Conservation (phyloP, 176 grass and related monocot species). For the Elaeis guineensis region DNA sequence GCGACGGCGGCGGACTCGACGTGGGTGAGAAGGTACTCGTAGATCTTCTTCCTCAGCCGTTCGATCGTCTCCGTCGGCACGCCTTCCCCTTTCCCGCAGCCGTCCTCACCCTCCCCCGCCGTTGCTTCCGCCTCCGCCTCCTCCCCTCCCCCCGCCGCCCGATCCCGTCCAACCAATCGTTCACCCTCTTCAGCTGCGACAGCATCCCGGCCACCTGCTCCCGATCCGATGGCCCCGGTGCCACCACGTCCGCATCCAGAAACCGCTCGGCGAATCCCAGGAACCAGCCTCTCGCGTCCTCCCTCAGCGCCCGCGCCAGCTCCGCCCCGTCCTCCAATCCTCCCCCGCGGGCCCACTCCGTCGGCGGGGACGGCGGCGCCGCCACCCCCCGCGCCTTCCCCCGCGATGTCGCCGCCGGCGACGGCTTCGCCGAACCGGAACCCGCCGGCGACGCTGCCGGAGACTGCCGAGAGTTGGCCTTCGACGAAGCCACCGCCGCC, state of each 20-base stretch:
- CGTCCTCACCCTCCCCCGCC: not conserved
- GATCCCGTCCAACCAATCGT: slow-evolving; percentile 85
- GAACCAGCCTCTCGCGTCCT: slow-evolving; percentile 72
- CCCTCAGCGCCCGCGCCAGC: slow-evolving; percentile 50
- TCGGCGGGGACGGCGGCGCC: slow-evolving; percentile 4
- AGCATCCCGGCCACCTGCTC: slow-evolving; percentile 73
- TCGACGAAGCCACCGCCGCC: slow-evolving; percentile 8
- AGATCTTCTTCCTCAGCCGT: slow-evolving; percentile 76
- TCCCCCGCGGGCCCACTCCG: slow-evolving; percentile 57
- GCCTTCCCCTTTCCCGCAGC: not conserved
- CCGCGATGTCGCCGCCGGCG: not conserved
- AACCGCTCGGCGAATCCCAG: slow-evolving; percentile 86
- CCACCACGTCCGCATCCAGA: slow-evolving; percentile 59
- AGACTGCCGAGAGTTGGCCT: slow-evolving; percentile 13
- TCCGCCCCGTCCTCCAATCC: slow-evolving; percentile 53
- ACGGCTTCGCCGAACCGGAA: too few species aligned
- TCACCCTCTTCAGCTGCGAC: slow-evolving; percentile 81
- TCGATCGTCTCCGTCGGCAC: slow-evolving; percentile 69
- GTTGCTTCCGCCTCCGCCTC: not conserved
- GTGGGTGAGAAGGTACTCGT: slow-evolving; percentile 77
- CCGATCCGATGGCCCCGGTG: slow-evolving; percentile 44
- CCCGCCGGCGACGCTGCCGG: not conserved
- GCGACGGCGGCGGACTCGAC: slow-evolving; percentile 30
- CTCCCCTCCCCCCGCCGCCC: not conserved
- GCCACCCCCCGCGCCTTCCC: not conserved